These are phyloP conservation scores for Solanum ossicruentum DNA, from an alignment of 257 asterid genomes.

Conservation along the genomic window DNA sequence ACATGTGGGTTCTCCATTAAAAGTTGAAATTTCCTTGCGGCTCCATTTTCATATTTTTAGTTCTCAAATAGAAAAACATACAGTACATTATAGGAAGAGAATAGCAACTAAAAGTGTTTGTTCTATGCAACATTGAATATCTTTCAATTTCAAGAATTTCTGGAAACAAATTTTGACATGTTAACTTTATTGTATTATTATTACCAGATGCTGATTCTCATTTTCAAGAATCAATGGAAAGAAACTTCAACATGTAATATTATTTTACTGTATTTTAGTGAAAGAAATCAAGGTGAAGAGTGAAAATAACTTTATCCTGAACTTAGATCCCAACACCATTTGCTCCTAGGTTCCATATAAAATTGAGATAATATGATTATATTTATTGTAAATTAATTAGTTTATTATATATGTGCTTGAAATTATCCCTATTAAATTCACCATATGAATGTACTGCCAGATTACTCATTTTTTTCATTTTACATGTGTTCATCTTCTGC, in stretches of 20 bases:
- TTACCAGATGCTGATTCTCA: neutral
- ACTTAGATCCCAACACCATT: neutral
- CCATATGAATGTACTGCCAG: neutral
- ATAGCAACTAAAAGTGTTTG: neutral
- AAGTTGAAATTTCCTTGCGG: neutral
- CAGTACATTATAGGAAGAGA: neutral
- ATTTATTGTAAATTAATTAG: too few species aligned
- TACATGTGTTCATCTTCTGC: neutral
- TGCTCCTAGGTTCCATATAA: neutral
- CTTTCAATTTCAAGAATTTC: neutral
- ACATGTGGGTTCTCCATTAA: neutral
- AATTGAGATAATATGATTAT: too few species aligned
- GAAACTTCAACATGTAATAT: too few species aligned
- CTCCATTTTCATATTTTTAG: neutral
- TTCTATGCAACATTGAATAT: neutral
- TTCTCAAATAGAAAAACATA: neutral
- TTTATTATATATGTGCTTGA: too few species aligned
- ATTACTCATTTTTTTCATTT: too few species aligned
- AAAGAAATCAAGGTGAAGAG: neutral
- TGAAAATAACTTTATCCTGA: neutral
- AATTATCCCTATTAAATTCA: neutral
- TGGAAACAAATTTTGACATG: neutral
- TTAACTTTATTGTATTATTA: neutral
- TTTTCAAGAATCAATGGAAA: neutral
- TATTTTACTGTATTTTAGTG: neutral